A percentile compares a stretch with the other conserved stretches of the same genome.
phyloP scores from a whole-genome alignment of 2,329 filamentous ascomycete genomes.

The Cladosporium sp. region DNA sequence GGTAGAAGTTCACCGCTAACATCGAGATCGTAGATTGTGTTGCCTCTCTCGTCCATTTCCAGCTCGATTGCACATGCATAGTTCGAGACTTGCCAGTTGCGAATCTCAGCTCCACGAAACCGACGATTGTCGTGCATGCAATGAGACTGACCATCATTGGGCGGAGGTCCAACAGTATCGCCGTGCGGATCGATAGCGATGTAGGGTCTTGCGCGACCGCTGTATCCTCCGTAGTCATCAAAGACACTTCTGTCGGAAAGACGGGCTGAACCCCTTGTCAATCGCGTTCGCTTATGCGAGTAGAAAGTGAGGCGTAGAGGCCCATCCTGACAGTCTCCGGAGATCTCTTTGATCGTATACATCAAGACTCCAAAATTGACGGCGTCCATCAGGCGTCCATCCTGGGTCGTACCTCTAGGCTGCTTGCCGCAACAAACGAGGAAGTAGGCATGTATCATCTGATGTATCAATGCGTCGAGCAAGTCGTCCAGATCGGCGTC shows the following conservation, averaged over 20 bases:
- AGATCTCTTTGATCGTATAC: slow-evolving; percentile 39
- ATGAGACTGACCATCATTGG: slow-evolving; percentile 31
- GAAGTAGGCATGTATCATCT: slow-evolving; percentile 50
- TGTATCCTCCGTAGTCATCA: background rate
- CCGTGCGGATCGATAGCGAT: slow-evolving; percentile 28
- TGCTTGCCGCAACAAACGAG: slow-evolving; percentile 44
- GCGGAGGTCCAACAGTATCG: slow-evolving; percentile 21
- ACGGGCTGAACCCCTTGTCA: background rate
- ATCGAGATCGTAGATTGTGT: slow-evolving; percentile 38
- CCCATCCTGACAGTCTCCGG: slow-evolving; percentile 29
- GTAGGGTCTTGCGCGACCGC: slow-evolving; percentile 17
- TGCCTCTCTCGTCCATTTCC: slow-evolving; percentile 38
- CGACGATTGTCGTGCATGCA: slow-evolving; percentile 35
- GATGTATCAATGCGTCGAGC: slow-evolving; percentile 43
- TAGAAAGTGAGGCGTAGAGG: slow-evolving; percentile 38
- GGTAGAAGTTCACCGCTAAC: slow-evolving; percentile 33
- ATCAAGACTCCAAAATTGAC: slow-evolving; percentile 44
- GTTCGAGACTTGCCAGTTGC: slow-evolving; percentile 35
- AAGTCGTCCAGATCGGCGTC: slow-evolving; percentile 36
- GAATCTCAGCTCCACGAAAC: slow-evolving; percentile 31
- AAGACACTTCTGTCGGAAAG: background rate
- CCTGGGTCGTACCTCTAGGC: slow-evolving; percentile 31
- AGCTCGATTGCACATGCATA: slow-evolving; percentile 36
- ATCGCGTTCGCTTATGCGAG: slow-evolving; percentile 24
- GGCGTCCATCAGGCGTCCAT: slow-evolving; percentile 41